Evolutionary conservation across 495 filamentous ascomycete genomes (phyloP), one percentile per base, ranked within the genome.

Genomic region (Daldinia caldariorum): DNA sequence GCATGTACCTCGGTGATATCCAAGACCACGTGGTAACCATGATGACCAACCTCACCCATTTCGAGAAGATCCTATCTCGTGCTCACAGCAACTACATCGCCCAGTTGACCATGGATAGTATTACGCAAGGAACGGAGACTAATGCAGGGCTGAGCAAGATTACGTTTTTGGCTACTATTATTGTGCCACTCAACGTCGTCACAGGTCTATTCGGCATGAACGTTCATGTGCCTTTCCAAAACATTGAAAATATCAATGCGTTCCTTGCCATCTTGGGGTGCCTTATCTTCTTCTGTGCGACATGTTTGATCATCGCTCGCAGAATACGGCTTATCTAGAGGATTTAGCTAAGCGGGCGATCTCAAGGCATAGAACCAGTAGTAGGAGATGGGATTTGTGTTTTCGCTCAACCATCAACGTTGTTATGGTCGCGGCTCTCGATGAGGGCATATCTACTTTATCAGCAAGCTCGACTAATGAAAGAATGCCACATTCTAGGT

Each of bases 21-120:
- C 95, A 99, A 77, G 95, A 99, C 81, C 95, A 99, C 85, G 94
- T 99, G 37, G 92, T 99, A 35, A 98, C 95, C 66, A 97, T 98
- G 95, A 96, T 97, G 88, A 92, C 89, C 69, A 99, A 97, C 78
- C 81, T 99, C 58, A 89, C 87, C 9, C 95, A 99, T 76, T 97
- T 95, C 71, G 96, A 99, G 77, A 97, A 97, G 83, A 97, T 99
- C 86, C 88, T 99, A 59, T 93, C 91, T 6, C 91, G 96, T 20
- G 90, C 90, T n/a, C 96, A 98, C 81, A 90, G 90, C 81, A 99
- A 99, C 76, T 97, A 98, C 68, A 85, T 98, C 16, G 95, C 95
- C 13, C 95, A 97, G 80, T 87, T 99, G 64, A 94, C 91, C 54
- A 94, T 99, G 67, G 92, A 94, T 72, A 92, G 91, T 75, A 88